phyloP scores from a whole-genome alignment of 768 basidiomycete genomes.

The Termitomyces sp. region DNA sequence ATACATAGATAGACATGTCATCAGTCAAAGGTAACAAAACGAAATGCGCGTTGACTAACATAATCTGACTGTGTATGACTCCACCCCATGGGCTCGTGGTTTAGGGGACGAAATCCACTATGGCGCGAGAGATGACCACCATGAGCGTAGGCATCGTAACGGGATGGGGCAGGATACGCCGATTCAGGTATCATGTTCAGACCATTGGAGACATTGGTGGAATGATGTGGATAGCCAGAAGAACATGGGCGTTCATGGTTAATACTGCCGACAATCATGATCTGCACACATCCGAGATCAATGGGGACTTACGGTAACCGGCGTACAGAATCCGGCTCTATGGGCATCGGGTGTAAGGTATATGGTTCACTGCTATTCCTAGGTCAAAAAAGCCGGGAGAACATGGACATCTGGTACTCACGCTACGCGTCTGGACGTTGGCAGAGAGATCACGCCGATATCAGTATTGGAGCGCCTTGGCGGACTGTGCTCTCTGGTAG shows the following conservation, averaged over 20 bases:
- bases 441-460: constrained; percentile 32
- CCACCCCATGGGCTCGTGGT: constrained; percentile 48
- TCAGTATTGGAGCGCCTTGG: constrained; percentile 45
- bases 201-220: constrained; percentile 31
- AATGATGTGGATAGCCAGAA: constrained; percentile 41
- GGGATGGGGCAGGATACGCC: constrained; percentile 42
- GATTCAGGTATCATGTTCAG: constrained; percentile 58
- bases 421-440: constrained; percentile 32
- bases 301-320: constrained; percentile 39
- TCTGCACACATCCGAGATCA: constrained; percentile 2
- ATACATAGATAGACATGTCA: constrained; percentile 6
- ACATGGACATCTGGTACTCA: constrained; percentile 18
- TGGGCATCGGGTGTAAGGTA: constrained; percentile 36
- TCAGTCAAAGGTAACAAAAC: background rate
- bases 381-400: constrained; percentile 7
- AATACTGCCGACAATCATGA: constrained; percentile 8
- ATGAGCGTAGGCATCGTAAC: constrained; percentile 48
- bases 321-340: constrained; percentile 37
- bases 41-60: constrained; percentile 35
- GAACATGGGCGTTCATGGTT: constrained; percentile 27
- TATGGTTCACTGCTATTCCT: constrained; percentile 36
- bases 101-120: constrained; percentile 44
- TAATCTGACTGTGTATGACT: constrained; percentile 44
- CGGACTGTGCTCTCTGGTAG: constrained; percentile 62
- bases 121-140: constrained; percentile 33